Evolutionary conservation across 2,329 filamentous ascomycete genomes (phyloP), one percentile per base, ranked within the genome.

Genomic region (Delphinella strobiligena): DNA sequence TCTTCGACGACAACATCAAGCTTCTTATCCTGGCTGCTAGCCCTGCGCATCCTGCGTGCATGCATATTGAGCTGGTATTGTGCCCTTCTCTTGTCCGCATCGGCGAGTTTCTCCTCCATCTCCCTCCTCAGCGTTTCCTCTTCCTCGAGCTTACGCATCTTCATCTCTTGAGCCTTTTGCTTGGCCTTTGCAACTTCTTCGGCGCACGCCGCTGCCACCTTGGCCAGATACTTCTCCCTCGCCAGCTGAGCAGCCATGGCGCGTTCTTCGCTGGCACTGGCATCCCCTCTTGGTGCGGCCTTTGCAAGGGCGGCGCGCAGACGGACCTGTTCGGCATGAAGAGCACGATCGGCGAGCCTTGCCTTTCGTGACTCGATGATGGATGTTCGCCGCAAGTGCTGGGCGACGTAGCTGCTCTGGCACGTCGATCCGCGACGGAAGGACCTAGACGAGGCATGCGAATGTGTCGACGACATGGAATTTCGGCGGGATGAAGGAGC

Each of bases 171-270:
- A 11, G 83, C 83, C n/a, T 88, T 71, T 37, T 82, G 80, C 66
- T 89, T 89, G 38, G 83, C 83, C 47, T 82, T 73, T 54, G 82
- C 78, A 12, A 91, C 84, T 56, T 91, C 84, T 58, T 87, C 83
- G 15, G 84, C 84, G 54, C 84, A 89, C 44, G 76, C 72, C 36
- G 83, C 81, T 3, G 84, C 82, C 32, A 89, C 87, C 56, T 88
- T 83, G 7, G 82, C 83, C 14, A 91, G 62, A 50, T 88, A 85
- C 50, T 81, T 81, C 62, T 89, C 82, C 42, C 85, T 73, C 1
- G 83, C 80, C 47, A 85, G 74, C 46, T 86, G 78, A 4, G 83
- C 84, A 4, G 84, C 84, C 43, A 87, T 62, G 3, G 83, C 82
- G 37, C 80, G 71, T 59, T 88, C 82, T 56, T 89, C 83, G 33